Conservation (phyloP, 164 flowering plant species). For the Sextonia rubra region DNA sequence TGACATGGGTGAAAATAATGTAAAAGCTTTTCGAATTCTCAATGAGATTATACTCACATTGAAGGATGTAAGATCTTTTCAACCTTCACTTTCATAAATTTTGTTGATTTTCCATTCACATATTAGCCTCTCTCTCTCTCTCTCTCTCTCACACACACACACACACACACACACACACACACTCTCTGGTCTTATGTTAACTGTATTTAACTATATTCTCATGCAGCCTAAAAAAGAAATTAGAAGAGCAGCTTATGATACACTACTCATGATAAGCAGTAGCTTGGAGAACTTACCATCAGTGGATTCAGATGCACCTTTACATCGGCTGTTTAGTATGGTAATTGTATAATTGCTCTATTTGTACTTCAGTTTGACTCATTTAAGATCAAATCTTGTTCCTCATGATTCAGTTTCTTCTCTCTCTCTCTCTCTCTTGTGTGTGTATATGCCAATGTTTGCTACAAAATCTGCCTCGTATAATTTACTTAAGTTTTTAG, state of each 20-base stretch:
- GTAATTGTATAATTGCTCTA: constrained; percentile 24
- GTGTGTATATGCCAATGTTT: too few species aligned
- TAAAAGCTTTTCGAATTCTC: constrained; percentile 72
- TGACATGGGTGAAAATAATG: constrained; percentile 42
- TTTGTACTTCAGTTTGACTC: background rate
- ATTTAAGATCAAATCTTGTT: background rate
- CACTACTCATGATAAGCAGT: constrained; percentile 46
- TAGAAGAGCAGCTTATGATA: constrained; percentile 76
- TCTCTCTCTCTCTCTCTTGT: too few species aligned
- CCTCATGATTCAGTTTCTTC: background rate
- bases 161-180: too few species aligned
- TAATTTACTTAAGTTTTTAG: too few species aligned
- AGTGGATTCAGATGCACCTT: constrained; percentile 28
- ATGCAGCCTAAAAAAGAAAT: constrained; percentile 60
- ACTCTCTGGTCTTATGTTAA: too few species aligned
- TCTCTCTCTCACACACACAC: background rate
- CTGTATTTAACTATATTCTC: background rate
- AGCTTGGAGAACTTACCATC: constrained; percentile 40
- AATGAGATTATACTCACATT: constrained; percentile 75
- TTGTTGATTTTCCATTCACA: background rate
- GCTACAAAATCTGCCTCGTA: too few species aligned
- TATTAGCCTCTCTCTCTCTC: background rate
- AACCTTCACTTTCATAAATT: background rate
- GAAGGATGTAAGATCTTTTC: constrained; percentile 64
- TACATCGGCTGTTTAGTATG: constrained; percentile 59